phyloP scores from a whole-genome alignment of 1,284 basidiomycete genomes.

The Athelia psychrophila region DNA sequence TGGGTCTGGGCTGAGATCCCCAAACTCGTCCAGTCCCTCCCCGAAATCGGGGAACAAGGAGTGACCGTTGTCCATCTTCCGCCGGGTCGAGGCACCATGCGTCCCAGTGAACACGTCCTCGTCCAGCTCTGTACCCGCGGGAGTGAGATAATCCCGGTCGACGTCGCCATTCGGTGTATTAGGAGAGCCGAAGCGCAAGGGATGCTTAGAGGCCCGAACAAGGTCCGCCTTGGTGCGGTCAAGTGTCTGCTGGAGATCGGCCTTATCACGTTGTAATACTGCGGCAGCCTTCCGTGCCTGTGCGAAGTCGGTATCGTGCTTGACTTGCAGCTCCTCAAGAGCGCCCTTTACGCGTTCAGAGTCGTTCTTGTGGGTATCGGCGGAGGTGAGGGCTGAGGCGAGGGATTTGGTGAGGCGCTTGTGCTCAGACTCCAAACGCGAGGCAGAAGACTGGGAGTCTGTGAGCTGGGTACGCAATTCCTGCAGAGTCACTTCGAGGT shows the following conservation, averaged over 20 bases:
- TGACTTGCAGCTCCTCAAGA: conserved; percentile 77
- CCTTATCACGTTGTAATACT: conserved; percentile 87
- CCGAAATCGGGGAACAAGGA: conserved; percentile 54
- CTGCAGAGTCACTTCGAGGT: conserved; percentile 91
- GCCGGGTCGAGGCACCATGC: conserved; percentile 60
- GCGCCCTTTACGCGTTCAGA: conserved; percentile 69
- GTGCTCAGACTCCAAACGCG: conserved; percentile 80
- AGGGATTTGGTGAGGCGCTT: conserved; percentile 80
- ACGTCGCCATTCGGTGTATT: conserved; percentile 57
- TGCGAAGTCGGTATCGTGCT: conserved; percentile 93
- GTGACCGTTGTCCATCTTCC: conserved; percentile 49
- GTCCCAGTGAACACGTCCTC: conserved; percentile 69
- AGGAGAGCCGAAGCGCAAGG: conserved; percentile 67
- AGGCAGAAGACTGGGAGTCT: conserved; percentile 63
- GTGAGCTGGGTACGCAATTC: conserved; percentile 76
- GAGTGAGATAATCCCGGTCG: conserved; percentile 52
- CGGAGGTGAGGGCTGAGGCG: conserved; percentile 68
- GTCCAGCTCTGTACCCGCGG: conserved; percentile 54
- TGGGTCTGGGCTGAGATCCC: conserved; percentile 65
- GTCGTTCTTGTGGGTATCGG: conserved; percentile 87
- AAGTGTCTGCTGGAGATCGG: conserved; percentile 82
- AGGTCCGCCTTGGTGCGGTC: conserved; percentile 73
- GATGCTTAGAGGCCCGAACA: conserved; percentile 53
- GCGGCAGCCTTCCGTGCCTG: conserved; percentile 87
- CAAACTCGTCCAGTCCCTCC: conserved; percentile 37